phyloP scores from a whole-genome alignment of 352 stramenopile genomes.

The Pythium aristosporum region DNA sequence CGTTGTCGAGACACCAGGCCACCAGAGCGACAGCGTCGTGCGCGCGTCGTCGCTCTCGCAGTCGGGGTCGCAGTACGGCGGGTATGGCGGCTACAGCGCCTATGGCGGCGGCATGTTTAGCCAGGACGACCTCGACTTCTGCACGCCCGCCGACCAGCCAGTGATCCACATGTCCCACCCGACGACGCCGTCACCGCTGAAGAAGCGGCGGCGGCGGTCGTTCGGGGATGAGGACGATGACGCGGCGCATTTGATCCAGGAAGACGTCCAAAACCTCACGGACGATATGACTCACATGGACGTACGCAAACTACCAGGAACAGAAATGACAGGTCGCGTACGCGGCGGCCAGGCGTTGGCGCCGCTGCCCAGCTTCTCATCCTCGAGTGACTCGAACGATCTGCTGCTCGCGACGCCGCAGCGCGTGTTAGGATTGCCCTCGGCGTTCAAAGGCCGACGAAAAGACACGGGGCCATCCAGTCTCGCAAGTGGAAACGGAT shows the following conservation, averaged over 20 bases:
- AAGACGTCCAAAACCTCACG: slow-evolving; percentile 69
- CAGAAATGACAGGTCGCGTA: background rate
- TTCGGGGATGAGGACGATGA: slow-evolving; percentile 21
- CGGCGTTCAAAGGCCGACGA: slow-evolving; percentile 12
- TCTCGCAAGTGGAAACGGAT: background rate
- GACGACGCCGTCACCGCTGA: slow-evolving; percentile 78
- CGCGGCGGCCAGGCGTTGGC: background rate
- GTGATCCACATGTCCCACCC: slow-evolving; percentile 81
- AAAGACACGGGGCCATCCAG: background rate
- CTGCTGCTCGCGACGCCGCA: slow-evolving; percentile 38
- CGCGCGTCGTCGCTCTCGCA: slow-evolving; percentile 14
- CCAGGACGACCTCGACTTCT: slow-evolving; percentile 85
- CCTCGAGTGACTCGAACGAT: slow-evolving; percentile 41
- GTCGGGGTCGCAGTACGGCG: slow-evolving; percentile 24
- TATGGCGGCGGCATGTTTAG: slow-evolving; percentile 54
- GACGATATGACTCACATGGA: slow-evolving; percentile 82
- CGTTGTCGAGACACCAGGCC: background rate
- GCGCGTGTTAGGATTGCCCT: slow-evolving; percentile 22
- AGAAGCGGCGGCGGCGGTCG: slow-evolving; percentile 56
- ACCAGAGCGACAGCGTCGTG: background rate
- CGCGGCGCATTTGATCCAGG: slow-evolving; percentile 36
- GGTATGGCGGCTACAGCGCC: slow-evolving; percentile 21
- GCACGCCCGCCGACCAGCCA: slow-evolving; percentile 79
- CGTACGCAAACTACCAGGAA: slow-evolving; percentile 20
- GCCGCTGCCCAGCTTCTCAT: slow-evolving; percentile 45